Evolutionary conservation across 1,139 yeast species (phyloP), one percentile per base, ranked within the genome.

Genomic region (Fermentozyma sake): DNA sequence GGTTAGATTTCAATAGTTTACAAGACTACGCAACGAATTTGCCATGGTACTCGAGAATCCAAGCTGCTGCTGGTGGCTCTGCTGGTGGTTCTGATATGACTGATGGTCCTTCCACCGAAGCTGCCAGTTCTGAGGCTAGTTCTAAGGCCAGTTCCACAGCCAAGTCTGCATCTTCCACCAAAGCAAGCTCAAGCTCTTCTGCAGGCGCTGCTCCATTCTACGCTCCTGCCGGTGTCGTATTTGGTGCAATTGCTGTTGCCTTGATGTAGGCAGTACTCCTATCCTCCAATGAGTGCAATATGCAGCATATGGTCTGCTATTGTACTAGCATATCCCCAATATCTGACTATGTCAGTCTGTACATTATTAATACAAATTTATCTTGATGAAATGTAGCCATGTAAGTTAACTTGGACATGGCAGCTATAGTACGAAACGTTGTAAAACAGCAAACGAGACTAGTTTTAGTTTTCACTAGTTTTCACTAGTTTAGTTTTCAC

Each of bases 41-140:
- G 37, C 71, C 72, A 18, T 67, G 73, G 73, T 61, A 55, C 45
- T 27, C 61, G 12, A 48, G 66, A 30, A 46, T 64, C 30, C 44
- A 37, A 10, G 50, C 50, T 6, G 55, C 35, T 12, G 38, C 37
- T 4, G 33, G 26, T 8, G 29, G 30, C 24, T 24, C 23, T 22
- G 42, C 38, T 14, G 28, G 38, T 22, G 32, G 37, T 12, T 33
- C 30, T 12, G 20, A 44, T 4, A 42, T 33, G 13, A 24, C 28
- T 6, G 27, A 35, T 12, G 37, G 30, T 7, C 13, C 31, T 8
- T 22, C 33, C 7, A 21, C 28, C 13, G 20, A 23, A 4, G 30
- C 23, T 5, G 23, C 32, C 10, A 22, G 26, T 8, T 25, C 35
- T 14, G 24, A 12, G n/a, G 10, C 29, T 12, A 8, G 23, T 16